Evolutionary conservation across 768 basidiomycete species (phyloP).

Genomic region (Lentinula detonsa): DNA sequence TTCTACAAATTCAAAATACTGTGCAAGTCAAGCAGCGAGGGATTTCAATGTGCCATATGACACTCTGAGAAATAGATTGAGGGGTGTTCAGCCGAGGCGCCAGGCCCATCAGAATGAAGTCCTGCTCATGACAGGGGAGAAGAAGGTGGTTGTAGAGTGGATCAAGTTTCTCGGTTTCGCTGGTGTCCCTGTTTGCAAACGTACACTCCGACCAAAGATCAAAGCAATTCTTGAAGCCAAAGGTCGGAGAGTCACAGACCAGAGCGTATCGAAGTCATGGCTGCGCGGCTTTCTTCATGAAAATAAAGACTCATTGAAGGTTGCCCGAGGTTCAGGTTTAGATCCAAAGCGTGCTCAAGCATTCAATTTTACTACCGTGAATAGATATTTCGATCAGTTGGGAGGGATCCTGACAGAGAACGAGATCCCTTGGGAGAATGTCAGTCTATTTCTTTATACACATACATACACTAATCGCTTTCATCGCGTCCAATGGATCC

Average conservation of each 20-base stretch:
- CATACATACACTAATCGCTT: too few relatives aligned
- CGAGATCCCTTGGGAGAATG: conserved; percentile 19
- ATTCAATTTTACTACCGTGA: conserved; percentile 20
- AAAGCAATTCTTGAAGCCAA: neutral
- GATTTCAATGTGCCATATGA: neutral
- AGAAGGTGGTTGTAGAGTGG: neutral
- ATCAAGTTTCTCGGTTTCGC: neutral
- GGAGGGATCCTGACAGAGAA: conserved; percentile 13
- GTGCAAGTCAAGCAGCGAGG: neutral
- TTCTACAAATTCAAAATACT: neutral
- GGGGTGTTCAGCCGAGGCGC: neutral
- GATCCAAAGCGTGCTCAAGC: conserved; percentile 26
- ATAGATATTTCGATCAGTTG: conserved; percentile 13
- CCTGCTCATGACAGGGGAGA: neutral
- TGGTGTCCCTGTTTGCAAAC: neutral
- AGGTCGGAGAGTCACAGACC: neutral
- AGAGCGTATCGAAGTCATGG: neutral
- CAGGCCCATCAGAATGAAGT: neutral
- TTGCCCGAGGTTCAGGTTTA: conserved; percentile 11
- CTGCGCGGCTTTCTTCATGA: neutral
- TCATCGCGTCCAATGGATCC: too few relatives aligned
- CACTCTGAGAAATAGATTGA: neutral
- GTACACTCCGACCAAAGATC: neutral
- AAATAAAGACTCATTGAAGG: neutral
- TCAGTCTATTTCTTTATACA: too few relatives aligned